phyloP scores from a whole-genome alignment of 2,329 filamentous ascomycete species.

The Aspergillus alliaceus region DNA sequence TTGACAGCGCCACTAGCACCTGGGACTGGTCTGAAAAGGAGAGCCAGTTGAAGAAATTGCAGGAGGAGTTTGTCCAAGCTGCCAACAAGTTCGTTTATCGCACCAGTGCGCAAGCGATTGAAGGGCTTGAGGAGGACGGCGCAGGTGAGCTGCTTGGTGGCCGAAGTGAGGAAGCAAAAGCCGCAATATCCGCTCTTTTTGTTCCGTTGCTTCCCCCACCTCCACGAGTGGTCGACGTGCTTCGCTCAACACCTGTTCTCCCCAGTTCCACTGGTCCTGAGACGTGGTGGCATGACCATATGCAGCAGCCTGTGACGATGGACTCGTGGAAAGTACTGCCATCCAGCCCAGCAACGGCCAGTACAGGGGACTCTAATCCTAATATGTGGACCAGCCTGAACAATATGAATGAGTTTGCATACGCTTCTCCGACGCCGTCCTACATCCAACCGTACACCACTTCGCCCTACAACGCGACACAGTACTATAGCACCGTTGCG shows the following conservation, averaged over 20 bases:
- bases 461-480: slow-evolving; percentile 58
- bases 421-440: slow-evolving; percentile 76
- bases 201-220: slow-evolving; percentile 81
- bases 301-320: slow-evolving; percentile 68
- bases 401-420: slow-evolving; percentile 68
- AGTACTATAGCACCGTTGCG: slow-evolving; percentile 78
- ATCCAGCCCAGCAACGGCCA: slow-evolving; percentile 75
- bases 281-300: slow-evolving; percentile 77
- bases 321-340: slow-evolving; percentile 90
- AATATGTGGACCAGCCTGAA: slow-evolving; percentile 75
- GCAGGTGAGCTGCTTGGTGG: slow-evolving; percentile 89
- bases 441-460: slow-evolving; percentile 78
- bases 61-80: slow-evolving; percentile 93
- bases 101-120: slow-evolving; percentile 81
- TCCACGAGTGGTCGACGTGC: slow-evolving; percentile 83
- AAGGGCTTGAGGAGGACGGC: slow-evolving; percentile 95
- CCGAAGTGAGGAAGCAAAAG: slow-evolving; percentile 91
- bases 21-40: slow-evolving; percentile 98
- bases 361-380: slow-evolving; percentile 70
- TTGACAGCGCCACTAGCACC: slow-evolving; percentile 83
- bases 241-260: slow-evolving; percentile 80
- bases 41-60: slow-evolving; percentile 91
- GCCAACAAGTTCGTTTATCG: slow-evolving; percentile 97
- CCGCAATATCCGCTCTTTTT: slow-evolving; percentile 78
- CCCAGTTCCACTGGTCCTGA: slow-evolving; percentile 75